phyloP scores from a whole-genome alignment of 2,329 filamentous ascomycete genomes.

The Talaromyces sp. region DNA sequence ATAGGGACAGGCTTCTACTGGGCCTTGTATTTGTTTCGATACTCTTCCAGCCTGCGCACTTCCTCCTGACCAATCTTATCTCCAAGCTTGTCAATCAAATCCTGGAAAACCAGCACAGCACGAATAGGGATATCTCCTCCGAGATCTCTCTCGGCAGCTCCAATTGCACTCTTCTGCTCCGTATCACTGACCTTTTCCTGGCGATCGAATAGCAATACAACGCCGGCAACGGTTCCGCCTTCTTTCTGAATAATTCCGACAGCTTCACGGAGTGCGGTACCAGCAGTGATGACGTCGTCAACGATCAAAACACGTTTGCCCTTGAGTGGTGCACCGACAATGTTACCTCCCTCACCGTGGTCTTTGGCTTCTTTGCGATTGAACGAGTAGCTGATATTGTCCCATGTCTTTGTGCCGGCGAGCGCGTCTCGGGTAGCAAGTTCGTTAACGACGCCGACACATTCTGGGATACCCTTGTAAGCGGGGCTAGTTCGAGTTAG shows the following conservation, averaged over 20 bases:
- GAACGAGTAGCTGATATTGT: conserved; percentile 74
- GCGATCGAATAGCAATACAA: conserved; percentile 81
- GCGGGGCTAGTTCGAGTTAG: conserved; percentile 52
- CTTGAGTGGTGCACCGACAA: conserved; percentile 80
- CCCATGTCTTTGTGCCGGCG: conserved; percentile 53
- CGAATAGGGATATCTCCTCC: conserved; percentile 66
- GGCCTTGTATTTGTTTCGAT: conserved; percentile 51
- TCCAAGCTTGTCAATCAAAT: conserved; percentile 68
- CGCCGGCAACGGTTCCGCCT: conserved; percentile 78
- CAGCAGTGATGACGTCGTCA: conserved; percentile 94
- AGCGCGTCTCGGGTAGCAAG: conserved; percentile 61
- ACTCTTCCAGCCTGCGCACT: conserved; percentile 65
- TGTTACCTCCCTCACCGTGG: conserved; percentile 89
- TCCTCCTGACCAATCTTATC: conserved; percentile 58
- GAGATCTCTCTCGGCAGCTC: conserved; percentile 76
- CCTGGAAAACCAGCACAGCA: conserved; percentile 65
- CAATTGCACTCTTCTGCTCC: conserved; percentile 70
- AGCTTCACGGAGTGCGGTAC: conserved; percentile 88
- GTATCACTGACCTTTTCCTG: conserved; percentile 58
- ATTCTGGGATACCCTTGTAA: conserved; percentile 96
- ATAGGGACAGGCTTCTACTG: conserved; percentile 18
- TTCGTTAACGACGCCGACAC: conserved; percentile 68
- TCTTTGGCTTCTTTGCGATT: conserved; percentile 96
- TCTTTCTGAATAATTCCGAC: conserved; percentile 82
- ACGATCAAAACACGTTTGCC: conserved; percentile 85